Conservation (phyloP, 345 rosid genomes). For the Salix viminalis region DNA sequence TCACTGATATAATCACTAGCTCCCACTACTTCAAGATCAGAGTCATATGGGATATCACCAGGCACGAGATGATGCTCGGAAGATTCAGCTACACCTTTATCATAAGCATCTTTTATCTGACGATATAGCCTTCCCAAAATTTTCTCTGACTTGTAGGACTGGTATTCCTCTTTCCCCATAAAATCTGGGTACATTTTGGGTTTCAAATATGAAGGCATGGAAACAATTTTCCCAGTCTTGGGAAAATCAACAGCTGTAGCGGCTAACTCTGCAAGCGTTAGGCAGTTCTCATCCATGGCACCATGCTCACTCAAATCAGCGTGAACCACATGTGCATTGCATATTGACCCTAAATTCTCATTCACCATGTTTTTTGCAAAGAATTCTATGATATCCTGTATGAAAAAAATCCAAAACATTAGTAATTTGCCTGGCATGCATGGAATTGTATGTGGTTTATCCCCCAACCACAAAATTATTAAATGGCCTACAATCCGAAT, state of each 20-base stretch:
- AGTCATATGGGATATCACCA: constrained; percentile 55
- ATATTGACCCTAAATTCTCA: constrained; percentile 68
- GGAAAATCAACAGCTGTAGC: constrained; percentile 94
- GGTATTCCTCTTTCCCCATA: constrained; percentile 75
- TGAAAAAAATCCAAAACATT: background rate
- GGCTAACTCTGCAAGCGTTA: constrained; percentile 67
- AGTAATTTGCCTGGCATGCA: background rate
- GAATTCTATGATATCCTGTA: constrained; percentile 75
- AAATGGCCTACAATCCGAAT: background rate
- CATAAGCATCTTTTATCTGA: constrained; percentile 51
- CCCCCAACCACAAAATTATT: background rate
- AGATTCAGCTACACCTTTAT: constrained; percentile 39
- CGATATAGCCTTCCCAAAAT: constrained; percentile 78
- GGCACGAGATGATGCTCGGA: constrained; percentile 32
- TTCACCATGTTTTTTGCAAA: constrained; percentile 64
- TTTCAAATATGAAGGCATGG: constrained; percentile 58
- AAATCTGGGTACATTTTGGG: constrained; percentile 84
- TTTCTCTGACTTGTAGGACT: constrained; percentile 65
- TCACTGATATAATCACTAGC: constrained; percentile 49
- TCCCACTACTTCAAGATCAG: constrained; percentile 55
- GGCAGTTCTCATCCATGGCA: constrained; percentile 67
- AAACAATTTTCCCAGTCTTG: constrained; percentile 73
- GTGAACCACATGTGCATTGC: constrained; percentile 85
- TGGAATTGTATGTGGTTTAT: background rate
- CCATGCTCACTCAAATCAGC: constrained; percentile 69